These are phyloP conservation scores for Acanthamoeba sp. DNA, from an alignment of 208 protist genomes.

Conservation along the genomic window DNA sequence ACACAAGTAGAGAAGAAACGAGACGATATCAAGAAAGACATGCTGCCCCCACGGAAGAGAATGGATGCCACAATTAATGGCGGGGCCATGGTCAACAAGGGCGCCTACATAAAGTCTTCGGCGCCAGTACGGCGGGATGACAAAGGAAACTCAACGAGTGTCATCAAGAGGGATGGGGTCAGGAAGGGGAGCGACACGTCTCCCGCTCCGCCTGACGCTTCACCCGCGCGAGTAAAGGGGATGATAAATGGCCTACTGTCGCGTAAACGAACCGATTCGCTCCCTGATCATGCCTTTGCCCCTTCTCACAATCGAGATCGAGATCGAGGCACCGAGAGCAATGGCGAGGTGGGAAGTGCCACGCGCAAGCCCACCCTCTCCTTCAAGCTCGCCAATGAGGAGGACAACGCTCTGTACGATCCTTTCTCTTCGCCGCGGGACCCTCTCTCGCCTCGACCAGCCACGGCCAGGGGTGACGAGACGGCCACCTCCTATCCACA, in stretches of 20 bases:
- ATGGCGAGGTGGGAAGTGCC: background rate
- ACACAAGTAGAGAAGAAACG: background rate
- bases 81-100: background rate
- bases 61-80: background rate
- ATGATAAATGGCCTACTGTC: background rate
- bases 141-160: background rate
- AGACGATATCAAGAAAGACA: background rate
- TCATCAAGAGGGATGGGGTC: background rate
- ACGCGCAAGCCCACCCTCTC: slow-evolving; percentile 19
- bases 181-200: background rate
- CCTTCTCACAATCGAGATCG: background rate
- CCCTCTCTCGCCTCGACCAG: background rate
- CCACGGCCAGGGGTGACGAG: background rate
- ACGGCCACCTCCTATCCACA: background rate
- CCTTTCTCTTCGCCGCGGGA: background rate
- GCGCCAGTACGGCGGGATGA: background rate
- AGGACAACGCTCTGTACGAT: background rate
- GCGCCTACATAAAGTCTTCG: background rate
- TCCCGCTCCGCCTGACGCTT: background rate
- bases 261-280: slow-evolving; percentile 2
- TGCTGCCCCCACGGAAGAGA: background rate
- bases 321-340: background rate
- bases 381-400: background rate
- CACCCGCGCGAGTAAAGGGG: background rate
- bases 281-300: background rate